A percentile compares a stretch with the other conserved stretches of the same genome.
These are phyloP conservation scores for Hymenochaete sp. DNA, from an alignment of 1,284 basidiomycete genomes.

Conservation along the genomic window DNA sequence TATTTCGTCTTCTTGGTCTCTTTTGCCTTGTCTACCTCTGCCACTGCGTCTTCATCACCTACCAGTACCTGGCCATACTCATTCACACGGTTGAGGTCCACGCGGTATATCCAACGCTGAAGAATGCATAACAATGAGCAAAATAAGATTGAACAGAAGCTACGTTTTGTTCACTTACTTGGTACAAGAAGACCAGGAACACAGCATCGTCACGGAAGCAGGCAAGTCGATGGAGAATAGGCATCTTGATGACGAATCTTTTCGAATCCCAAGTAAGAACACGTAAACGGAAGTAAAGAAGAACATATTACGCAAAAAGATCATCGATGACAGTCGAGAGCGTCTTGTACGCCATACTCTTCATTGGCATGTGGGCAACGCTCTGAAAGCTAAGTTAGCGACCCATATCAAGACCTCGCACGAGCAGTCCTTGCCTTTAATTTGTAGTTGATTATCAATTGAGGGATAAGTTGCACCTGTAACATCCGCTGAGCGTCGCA, in stretches of 20 bases:
- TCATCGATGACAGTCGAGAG: slow-evolving; percentile 88
- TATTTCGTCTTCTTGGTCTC: slow-evolving; percentile 49
- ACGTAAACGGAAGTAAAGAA: slow-evolving; percentile 7
- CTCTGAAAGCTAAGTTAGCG: slow-evolving; percentile 39
- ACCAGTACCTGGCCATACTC: slow-evolving; percentile 86
- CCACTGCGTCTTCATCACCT: slow-evolving; percentile 38
- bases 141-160: neutral
- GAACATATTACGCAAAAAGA: slow-evolving; percentile 70
- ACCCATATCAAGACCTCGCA: slow-evolving; percentile 8
- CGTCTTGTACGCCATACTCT: slow-evolving; percentile 94
- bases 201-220: slow-evolving; percentile 91
- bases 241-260: slow-evolving; percentile 94
- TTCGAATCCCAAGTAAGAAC: slow-evolving; percentile 17
- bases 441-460: slow-evolving; percentile 94
- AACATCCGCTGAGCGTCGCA: neutral
- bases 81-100: slow-evolving; percentile 90
- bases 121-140: slow-evolving; percentile 4
- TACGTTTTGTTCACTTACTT: slow-evolving; percentile 42
- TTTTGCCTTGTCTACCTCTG: slow-evolving; percentile 25
- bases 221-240: slow-evolving; percentile 81
- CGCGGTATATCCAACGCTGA: slow-evolving; percentile 90
- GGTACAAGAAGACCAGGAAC: slow-evolving; percentile 79
- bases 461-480: slow-evolving; percentile 83
- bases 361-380: slow-evolving; percentile 92
- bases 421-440: slow-evolving; percentile 55